Evolutionary conservation across 2,329 filamentous ascomycete species (phyloP).

Genomic region (Aspergillus transmontanensis): DNA sequence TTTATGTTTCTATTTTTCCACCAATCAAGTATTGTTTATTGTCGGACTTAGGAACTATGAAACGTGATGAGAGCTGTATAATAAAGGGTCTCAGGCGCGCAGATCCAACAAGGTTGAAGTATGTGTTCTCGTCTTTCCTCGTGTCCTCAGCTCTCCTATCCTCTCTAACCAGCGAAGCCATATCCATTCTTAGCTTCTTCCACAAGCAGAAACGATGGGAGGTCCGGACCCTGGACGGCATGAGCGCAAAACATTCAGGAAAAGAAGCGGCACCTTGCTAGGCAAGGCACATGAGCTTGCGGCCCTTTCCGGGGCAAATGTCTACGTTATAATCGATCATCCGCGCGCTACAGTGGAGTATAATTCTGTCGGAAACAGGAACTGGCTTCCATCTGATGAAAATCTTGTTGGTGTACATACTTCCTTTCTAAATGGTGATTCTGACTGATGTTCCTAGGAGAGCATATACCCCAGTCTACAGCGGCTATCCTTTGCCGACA

Average conservation of each 20-base stretch:
- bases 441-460: background rate
- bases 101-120: background rate
- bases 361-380: slow-evolving; percentile 8
- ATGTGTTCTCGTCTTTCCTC: too few relatives aligned
- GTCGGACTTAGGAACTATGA: too few relatives aligned
- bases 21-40: too few relatives aligned
- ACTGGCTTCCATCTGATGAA: slow-evolving; percentile 9
- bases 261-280: slow-evolving; percentile 11
- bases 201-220: slow-evolving; percentile 4
- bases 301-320: slow-evolving; percentile 5
- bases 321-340: slow-evolving; percentile 14
- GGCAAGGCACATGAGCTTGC: slow-evolving; percentile 12
- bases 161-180: background rate
- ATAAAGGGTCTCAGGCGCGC: background rate
- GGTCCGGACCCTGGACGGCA: slow-evolving; percentile 10
- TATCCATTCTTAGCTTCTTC: slow-evolving; percentile 4
- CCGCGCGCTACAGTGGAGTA: slow-evolving; percentile 11
- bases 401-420: slow-evolving; percentile 6
- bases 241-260: slow-evolving; percentile 10
- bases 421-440: background rate
- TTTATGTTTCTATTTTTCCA: too few relatives aligned
- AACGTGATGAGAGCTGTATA: too few relatives aligned
- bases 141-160: background rate
- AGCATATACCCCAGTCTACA: background rate
- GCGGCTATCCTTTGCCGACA: background rate